Base-by-base conservation (phyloP, 2,329 filamentous ascomycete species). In the Sporothrix pseudoabietina region DNA sequence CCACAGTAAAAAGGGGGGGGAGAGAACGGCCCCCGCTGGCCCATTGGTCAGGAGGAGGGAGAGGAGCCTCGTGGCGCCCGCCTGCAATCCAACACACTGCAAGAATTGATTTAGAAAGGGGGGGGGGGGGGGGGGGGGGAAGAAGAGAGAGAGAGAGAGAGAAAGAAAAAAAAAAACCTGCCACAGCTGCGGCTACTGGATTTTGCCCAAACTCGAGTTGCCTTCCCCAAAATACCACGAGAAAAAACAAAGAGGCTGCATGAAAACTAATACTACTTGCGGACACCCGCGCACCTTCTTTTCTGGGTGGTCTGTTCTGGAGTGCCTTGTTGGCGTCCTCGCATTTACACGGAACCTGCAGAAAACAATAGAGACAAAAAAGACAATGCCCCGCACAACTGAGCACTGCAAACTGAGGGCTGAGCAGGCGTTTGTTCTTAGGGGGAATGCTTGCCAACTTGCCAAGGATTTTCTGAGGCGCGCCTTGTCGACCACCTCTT, bases 291-390 rank as follows among this genome's bases (percentile, higher is more conserved):
- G 57, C 55, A 12, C 55, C 55, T 35, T 3, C 16, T 59, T 59
- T 32, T 19, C 30, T 39, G 57, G 14, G 26, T 39, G 14, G 26
- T 39, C 16, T 61, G 30, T 8, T 35, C 57, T 35, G 26, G 57
- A n/a, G 26, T 66, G 26, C 63, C 63, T 32, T 10, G 41, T 39
- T 69, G 65, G 65, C 65, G 63, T 49, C 63, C 65, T 69, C 65
- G 44, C 65, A 54, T 52, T 69, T 19, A 49, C 59, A 63, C 59
- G 35, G 19, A 2, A 35, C 30, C 30, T 16, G 55, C 30, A 35
- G 30, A 26, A 49, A 19, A 49, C 44, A 49, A 49, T 5, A 49
- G 4, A 49, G 44, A 49, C 2, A 49, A 6, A 49, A 49, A 14
- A 49, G 3, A 49, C 44, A 49, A 47, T 47, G 41, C 41, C 41